Evolutionary conservation across 257 asterid species (phyloP), one percentile per base, ranked within the genome.

Genomic region (Plantago major): DNA sequence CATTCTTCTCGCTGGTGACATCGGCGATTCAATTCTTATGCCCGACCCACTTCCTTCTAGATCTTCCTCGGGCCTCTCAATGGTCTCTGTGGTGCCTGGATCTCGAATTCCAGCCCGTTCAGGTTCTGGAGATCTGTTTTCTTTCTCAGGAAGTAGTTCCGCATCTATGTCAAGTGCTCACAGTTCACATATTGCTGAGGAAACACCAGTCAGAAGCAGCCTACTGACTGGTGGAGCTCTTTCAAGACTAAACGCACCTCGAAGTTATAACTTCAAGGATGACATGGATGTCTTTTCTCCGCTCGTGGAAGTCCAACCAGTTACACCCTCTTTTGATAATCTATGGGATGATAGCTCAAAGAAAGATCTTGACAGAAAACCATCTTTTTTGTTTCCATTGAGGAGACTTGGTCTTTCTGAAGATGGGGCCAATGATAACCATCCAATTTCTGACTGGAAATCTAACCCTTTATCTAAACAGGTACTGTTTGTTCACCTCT

Each of bases 211-310:
- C 30, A 71, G 86, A 63, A 83, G 86, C 75, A 79, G 83, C 72
- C 68, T 82, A 65, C 70, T 87, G 76, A 55, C 85, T 18, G 87
- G 86, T 67, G 90, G 88, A 76, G 38, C 82, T 64, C 80, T 88
- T 72, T 30, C 80, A 60, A 87, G 95, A 74, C 75, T 93, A 73
- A 87, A 85, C 46, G 88, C 99, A 58, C 84, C 94, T 67, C 85
- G 91, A 71, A 72, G 71, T 76, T 87, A 73, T 72, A 84, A 88
- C 81, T 73, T 86, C 77, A 89, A 89, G 84, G 97, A 93, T 85
- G 99, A 93, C 72, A 89, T 93, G 97, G 96, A 93, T 70, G 87
- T 93, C 60, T 93, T 93, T 72, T 93, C 99, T 63, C 97, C 99
- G 43, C 84, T 93, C n/a, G 86, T 85, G 66, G 96, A 93, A 71